Conservation (phyloP, 1,284 basidiomycete genomes). For the Heterobasidion irregulare region DNA sequence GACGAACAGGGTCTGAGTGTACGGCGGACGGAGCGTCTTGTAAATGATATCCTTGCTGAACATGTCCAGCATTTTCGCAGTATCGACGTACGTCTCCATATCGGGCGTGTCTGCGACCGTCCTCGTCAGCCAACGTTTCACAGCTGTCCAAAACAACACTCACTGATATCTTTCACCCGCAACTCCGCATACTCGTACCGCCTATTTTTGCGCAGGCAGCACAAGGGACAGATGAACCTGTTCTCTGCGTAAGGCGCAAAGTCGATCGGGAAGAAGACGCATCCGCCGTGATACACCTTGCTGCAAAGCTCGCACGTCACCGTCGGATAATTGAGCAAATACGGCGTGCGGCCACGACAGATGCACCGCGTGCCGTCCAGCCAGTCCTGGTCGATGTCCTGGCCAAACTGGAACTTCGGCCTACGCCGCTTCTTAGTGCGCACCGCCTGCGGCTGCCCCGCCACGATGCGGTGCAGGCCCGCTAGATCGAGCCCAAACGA, state of each 20-base stretch:
- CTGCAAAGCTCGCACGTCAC: conserved; percentile 62
- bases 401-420: conserved; percentile 67
- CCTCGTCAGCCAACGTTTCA: conserved; percentile 1
- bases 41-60: conserved; percentile 66
- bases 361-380: conserved; percentile 70
- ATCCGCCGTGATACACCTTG: conserved; percentile 62
- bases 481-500: conserved; percentile 76
- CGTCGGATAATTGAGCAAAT: conserved; percentile 47
- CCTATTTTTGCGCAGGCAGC: conserved; percentile 63
- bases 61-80: conserved; percentile 61
- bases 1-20: conserved; percentile 61
- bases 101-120: conserved; percentile 31
- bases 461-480: conserved; percentile 69
- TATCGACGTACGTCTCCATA: conserved; percentile 56
- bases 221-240: conserved; percentile 61
- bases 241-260: conserved; percentile 20
- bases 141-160: conserved; percentile 12
- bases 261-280: conserved; percentile 60
- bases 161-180: conserved; percentile 58
- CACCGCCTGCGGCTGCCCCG: conserved; percentile 47
- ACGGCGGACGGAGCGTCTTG: conserved; percentile 54
- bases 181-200: conserved; percentile 66
- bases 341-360: conserved; percentile 60
- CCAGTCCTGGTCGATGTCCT: conserved; percentile 69
- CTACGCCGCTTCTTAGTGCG: conserved; percentile 53